Evolutionary conservation across 2,329 filamentous ascomycete genomes (phyloP).

Genomic region (Ophiostoma sp.): DNA sequence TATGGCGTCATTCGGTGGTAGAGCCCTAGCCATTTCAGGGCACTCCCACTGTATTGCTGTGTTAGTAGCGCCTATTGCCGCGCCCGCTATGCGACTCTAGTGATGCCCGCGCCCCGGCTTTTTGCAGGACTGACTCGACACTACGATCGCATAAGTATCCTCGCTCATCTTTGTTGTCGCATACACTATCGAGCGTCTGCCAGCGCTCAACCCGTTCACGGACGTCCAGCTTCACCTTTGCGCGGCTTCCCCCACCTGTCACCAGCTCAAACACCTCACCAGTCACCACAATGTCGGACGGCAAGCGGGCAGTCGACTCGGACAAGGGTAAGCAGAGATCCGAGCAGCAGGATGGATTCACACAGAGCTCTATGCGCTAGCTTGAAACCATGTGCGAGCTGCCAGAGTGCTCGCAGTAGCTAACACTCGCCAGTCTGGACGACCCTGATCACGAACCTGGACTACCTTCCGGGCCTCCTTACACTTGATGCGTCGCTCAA

Average conservation of each 20-base stretch:
- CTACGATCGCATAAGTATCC: neutral
- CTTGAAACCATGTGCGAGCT: no score
- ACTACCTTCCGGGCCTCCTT: slow-evolving; percentile 75
- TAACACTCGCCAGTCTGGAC: slow-evolving; percentile 60
- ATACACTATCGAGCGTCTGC: neutral
- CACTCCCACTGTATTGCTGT: neutral
- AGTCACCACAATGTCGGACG: slow-evolving; percentile 31
- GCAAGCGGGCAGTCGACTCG: slow-evolving; percentile 32
- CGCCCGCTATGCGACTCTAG: neutral
- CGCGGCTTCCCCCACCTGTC: neutral
- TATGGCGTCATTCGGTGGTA: slow-evolving; percentile 23
- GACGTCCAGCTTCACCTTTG: neutral
- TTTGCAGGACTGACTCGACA: neutral
- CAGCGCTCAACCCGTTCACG: neutral
- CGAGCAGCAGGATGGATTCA: neutral
- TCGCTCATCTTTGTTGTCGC: neutral
- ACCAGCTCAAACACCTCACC: neutral
- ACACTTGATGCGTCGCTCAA: slow-evolving; percentile 75
- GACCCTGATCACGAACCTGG: slow-evolving; percentile 76
- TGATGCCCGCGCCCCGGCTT: neutral
- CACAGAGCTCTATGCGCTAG: neutral
- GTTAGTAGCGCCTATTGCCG: neutral
- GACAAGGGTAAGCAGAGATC: slow-evolving; percentile 29
- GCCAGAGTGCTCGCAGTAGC: neutral
- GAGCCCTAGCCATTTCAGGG: neutral